Base-by-base conservation (phyloP, 352 stramenopile species). In the Phytophthora hybrid region DNA sequence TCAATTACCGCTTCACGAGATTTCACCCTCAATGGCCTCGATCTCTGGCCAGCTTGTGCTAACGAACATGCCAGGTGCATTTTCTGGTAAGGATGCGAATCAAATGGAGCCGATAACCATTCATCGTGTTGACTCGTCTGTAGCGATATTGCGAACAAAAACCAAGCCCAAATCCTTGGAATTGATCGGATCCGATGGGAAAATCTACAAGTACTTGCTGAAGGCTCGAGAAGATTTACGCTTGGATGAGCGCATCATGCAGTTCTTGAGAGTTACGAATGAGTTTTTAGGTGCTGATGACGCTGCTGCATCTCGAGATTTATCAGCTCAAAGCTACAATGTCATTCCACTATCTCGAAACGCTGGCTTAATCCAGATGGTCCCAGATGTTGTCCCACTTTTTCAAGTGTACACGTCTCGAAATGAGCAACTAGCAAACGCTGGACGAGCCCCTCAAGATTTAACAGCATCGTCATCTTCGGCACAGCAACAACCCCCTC, bases 201-300 rank as follows among this genome's bases (percentile, higher is more conserved):
- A 79, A 61, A 70, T 59, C 23, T 89, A 95, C 72, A 89, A 84
- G 16, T 97, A 97, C 56, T 67, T 98, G 53, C 76, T 97, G 1
- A 97, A 98, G 58, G 89, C 91, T 4, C 77, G 87, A 18, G 93
- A 98, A 74, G 93, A 98, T 66, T 73, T 98, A 32, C 89, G 89
- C 19, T 79, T 98, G 23, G 93, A 98, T 66, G 90, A 97, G 66
- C 84, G 93, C 5, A 87, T 98, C 56, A 98, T 98, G 93, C 93
- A 98, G 78, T 91, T 96, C 47, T 70, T 97, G 46, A 69, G 66
- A 31, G 85, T 87, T 34, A 82, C 88, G 19, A 97, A 97, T 66
- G 78, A 80, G 16, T 88, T 96, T 26, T 64, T 98, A 49, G 60
- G 63, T 34, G 77, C 81, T 29, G 81, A 95, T 76, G 71, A 73